A percentile compares a stretch with the other conserved stretches of the same genome.
Evolutionary conservation across 2,329 filamentous ascomycete genomes (phyloP).

Genomic region (Leptoxyphium fumago): DNA sequence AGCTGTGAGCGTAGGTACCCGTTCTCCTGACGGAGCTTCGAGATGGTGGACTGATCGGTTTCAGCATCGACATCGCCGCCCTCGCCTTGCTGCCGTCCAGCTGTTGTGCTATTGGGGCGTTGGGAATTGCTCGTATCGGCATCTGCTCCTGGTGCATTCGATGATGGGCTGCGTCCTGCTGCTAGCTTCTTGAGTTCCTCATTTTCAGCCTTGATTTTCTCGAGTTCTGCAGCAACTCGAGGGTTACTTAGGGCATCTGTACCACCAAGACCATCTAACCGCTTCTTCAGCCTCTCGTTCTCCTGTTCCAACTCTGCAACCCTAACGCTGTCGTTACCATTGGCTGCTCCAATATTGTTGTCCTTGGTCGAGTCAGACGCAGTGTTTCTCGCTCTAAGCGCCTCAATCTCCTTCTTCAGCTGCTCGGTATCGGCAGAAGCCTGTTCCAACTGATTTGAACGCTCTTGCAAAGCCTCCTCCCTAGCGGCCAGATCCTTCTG

Average conservation of each 20-base stretch:
- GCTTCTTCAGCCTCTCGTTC: not conserved
- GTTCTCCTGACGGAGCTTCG: conserved; percentile 24
- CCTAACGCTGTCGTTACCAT: not conserved
- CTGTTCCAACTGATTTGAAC: not conserved
- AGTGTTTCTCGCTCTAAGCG: not conserved
- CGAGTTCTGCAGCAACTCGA: not conserved
- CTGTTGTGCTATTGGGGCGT: no score
- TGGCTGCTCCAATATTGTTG: not conserved
- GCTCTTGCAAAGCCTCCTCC: not conserved
- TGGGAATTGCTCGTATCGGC: not conserved
- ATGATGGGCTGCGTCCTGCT: not conserved
- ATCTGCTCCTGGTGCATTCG: not conserved
- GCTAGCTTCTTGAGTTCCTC: conserved; percentile 43
- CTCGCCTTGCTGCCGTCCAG: no score
- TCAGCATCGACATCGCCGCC: not conserved
- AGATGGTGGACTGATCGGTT: not conserved
- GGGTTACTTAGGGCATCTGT: not conserved
- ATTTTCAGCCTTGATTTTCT: conserved; percentile 63
- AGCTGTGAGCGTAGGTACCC: conserved; percentile 25
- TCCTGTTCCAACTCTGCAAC: not conserved
- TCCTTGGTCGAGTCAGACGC: no score
- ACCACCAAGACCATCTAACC: not conserved
- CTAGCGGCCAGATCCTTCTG: not conserved
- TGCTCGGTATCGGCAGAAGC: not conserved
- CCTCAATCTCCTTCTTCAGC: not conserved